Percentiles rank a stretch among this genome's conserved stretches.
These are phyloP conservation scores for Scleroderma citrinum DNA, from an alignment of 768 basidiomycete species.

Conservation along the genomic window DNA sequence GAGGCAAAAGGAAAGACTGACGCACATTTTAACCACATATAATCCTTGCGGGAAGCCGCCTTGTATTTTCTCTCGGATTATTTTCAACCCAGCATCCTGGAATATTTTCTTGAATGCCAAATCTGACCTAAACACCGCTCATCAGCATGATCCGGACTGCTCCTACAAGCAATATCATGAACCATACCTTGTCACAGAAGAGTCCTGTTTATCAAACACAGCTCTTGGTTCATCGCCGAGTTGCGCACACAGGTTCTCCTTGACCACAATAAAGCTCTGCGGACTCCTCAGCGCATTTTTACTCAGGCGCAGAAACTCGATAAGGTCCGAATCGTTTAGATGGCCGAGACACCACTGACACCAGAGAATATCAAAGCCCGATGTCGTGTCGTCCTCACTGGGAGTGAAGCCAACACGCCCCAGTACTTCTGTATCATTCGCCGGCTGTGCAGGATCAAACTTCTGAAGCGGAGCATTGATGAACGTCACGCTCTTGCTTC, in stretches of 20 bases:
- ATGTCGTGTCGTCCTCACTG: conserved; percentile 46
- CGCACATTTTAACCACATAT: conserved; percentile 84
- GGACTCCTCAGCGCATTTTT: conserved; percentile 38
- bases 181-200: conserved; percentile 80
- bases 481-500: conserved; percentile 69
- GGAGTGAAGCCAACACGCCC: conserved; percentile 66
- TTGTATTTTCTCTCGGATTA: conserved; percentile 75
- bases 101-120: conserved; percentile 76
- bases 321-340: conserved; percentile 69
- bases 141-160: conserved; percentile 4
- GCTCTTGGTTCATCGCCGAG: conserved; percentile 41
- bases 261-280: conserved; percentile 71
- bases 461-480: conserved; percentile 74
- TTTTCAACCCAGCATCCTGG: conserved; percentile 58
- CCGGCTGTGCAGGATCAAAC: conserved; percentile 62
- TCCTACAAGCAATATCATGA: neutral
- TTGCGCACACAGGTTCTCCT: conserved; percentile 84
- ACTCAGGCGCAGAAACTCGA: conserved; percentile 66
- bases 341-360: conserved; percentile 97
- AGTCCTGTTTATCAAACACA: conserved; percentile 81
- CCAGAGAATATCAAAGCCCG: conserved; percentile 87
- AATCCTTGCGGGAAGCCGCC: conserved; percentile 76
- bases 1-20: neutral
- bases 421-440: conserved; percentile 35
- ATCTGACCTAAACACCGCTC: conserved; percentile 58